A percentile compares a stretch with the other conserved stretches of the same genome.
Conservation (phyloP, 2,329 filamentous ascomycete genomes). For the Colletotrichum simmondsii region DNA sequence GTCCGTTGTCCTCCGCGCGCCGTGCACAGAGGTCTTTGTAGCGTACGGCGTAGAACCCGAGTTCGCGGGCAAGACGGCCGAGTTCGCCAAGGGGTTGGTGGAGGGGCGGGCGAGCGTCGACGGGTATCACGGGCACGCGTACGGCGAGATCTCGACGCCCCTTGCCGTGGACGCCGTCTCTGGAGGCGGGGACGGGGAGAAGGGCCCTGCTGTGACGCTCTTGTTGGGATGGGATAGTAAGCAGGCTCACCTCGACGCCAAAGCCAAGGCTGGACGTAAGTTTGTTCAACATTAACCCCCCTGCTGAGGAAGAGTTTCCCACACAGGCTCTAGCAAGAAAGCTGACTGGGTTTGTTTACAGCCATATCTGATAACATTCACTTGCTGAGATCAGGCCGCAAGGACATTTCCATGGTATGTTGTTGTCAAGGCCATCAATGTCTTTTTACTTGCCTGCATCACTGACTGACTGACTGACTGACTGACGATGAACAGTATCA, state of each 20-base stretch:
- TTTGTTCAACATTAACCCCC: neutral
- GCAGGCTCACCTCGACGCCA: constrained; percentile 47
- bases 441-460: neutral
- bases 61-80: constrained; percentile 40
- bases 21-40: constrained; percentile 51
- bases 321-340: neutral
- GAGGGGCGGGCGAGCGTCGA: neutral
- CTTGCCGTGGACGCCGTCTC: constrained; percentile 36
- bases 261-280: constrained; percentile 38
- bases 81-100: constrained; percentile 8
- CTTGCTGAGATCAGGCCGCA: constrained; percentile 42
- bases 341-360: constrained; percentile 28
- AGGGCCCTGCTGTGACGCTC: constrained; percentile 44
- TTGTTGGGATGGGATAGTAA: constrained; percentile 53
- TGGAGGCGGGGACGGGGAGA: constrained; percentile 36
- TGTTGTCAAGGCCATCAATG: neutral
- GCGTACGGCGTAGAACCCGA: constrained; percentile 44
- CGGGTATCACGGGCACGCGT: constrained; percentile 46
- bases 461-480: constrained; percentile 2
- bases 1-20: constrained; percentile 42
- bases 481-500: constrained; percentile 29
- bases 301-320: neutral
- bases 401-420: constrained; percentile 47
- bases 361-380: constrained; percentile 50
- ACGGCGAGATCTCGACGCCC: constrained; percentile 45